Conservation (phyloP, 1,284 basidiomycete species). For the Boletus semigastroideus region DNA sequence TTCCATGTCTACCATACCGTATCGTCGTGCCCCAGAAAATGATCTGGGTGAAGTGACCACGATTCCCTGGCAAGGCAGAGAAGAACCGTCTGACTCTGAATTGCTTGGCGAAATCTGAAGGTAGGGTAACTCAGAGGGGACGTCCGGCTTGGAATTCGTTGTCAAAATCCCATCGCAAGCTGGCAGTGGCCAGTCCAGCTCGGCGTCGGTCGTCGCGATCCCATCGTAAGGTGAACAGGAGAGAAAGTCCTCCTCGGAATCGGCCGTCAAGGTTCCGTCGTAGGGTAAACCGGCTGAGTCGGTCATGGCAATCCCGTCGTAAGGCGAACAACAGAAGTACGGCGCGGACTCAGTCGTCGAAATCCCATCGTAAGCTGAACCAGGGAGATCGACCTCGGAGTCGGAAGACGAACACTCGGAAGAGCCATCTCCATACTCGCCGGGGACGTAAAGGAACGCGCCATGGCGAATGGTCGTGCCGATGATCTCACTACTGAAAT, state of each 20-base stretch:
- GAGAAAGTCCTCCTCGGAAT: neutral
- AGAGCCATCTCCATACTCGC: neutral
- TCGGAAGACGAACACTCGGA: neutral
- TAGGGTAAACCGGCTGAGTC: neutral
- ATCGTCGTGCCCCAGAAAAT: neutral
- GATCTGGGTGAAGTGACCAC: neutral
- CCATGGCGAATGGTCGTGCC: constrained; percentile 12
- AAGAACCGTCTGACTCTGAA: no score
- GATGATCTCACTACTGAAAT: constrained; percentile 20
- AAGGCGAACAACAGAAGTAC: neutral
- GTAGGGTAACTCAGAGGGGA: no score
- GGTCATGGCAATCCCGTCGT: neutral
- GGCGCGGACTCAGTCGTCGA: neutral
- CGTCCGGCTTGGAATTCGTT: no score
- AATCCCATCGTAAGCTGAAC: neutral
- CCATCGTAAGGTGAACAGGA: constrained; percentile 1
- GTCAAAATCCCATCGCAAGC: no score
- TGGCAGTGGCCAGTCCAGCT: no score
- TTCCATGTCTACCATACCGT: constrained; percentile 16
- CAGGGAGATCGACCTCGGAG: neutral
- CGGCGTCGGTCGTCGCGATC: neutral
- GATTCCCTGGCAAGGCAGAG: neutral
- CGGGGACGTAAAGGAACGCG: constrained; percentile 14
- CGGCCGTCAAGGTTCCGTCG: neutral
- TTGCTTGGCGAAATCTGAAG: no score